Percentiles rank a stretch among this genome's conserved stretches.
Evolutionary conservation across 176 grass and related monocot genomes (phyloP).

Genomic region (Themeda triandra): DNA sequence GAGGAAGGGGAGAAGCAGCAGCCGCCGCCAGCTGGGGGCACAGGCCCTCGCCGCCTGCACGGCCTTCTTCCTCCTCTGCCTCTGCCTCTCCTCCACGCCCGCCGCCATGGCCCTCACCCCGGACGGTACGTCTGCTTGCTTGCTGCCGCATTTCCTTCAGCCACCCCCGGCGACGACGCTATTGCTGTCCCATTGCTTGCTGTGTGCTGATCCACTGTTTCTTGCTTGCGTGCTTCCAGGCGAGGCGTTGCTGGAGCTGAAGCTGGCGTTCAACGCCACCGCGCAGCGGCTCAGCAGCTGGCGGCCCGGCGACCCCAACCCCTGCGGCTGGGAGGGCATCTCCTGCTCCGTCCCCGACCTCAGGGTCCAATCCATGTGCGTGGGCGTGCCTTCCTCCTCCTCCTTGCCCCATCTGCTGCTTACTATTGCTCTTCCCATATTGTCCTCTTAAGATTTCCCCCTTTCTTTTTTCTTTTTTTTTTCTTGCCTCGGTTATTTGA

Average conservation of each 20-base stretch:
- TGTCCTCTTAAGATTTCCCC: not conserved
- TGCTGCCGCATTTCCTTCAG: not conserved
- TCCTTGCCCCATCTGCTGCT: not conserved
- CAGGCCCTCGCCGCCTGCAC: not conserved
- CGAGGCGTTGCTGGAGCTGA: slow-evolving; percentile 74
- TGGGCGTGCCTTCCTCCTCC: too few species aligned
- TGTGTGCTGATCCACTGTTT: not conserved
- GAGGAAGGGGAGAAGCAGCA: not conserved
- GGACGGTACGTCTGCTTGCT: slow-evolving; percentile 54
- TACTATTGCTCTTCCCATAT: not conserved
- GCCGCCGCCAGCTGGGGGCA: not conserved
- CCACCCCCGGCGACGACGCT: too few species aligned
- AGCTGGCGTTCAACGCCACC: slow-evolving; percentile 76
- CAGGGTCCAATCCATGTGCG: slow-evolving; percentile 92
- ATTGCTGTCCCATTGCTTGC: too few species aligned
- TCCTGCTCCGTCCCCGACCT: slow-evolving; percentile 96
- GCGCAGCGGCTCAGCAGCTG: slow-evolving; percentile 58
- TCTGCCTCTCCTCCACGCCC: slow-evolving; percentile 14
- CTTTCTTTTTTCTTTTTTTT: not conserved
- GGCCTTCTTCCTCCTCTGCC: not conserved
- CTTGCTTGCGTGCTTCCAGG: slow-evolving; percentile 50
- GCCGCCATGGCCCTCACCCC: slow-evolving; percentile 47
- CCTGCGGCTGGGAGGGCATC: slow-evolving; percentile 86
- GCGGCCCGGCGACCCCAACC: slow-evolving; percentile 54
- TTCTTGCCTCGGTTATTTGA: not conserved